Percentiles rank a stretch among this genome's conserved stretches.
These are phyloP conservation scores for Arachnomyces sp. DNA, from an alignment of 2,329 filamentous ascomycete genomes.

Conservation along the genomic window DNA sequence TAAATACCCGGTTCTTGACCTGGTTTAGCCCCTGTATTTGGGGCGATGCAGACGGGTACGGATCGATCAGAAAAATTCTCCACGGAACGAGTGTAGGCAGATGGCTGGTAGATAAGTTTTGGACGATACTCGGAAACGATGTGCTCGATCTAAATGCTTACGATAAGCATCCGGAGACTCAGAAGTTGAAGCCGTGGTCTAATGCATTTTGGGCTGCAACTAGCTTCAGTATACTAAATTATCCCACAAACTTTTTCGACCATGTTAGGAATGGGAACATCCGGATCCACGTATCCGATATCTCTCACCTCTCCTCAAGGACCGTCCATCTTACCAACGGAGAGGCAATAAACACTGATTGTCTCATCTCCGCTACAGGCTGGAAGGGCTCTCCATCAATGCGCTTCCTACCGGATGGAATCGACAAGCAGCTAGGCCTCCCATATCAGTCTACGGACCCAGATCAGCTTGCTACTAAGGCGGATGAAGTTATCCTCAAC, in stretches of 20 bases:
- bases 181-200: constrained; percentile 41
- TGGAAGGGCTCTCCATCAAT: constrained; percentile 47
- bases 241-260: constrained; percentile 50
- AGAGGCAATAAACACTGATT: constrained; percentile 39
- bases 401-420: constrained; percentile 39
- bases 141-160: constrained; percentile 41
- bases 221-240: constrained; percentile 55
- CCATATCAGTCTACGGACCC: constrained; percentile 31
- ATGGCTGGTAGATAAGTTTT: constrained; percentile 44
- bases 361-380: constrained; percentile 50
- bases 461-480: constrained; percentile 28
- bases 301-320: constrained; percentile 40
- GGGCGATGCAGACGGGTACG: constrained; percentile 57
- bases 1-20: constrained; percentile 59
- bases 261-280: constrained; percentile 49
- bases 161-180: constrained; percentile 37
- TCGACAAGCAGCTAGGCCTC: constrained; percentile 41
- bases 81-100: constrained; percentile 42
- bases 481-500: constrained; percentile 41
- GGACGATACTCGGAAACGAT: constrained; percentile 44
- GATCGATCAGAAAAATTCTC: constrained; percentile 37
- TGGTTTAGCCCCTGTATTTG: constrained; percentile 72
- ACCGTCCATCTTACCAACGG: constrained; percentile 45
- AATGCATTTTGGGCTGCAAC: constrained; percentile 48
- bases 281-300: constrained; percentile 48